Conservation (phyloP, 1,284 basidiomycete species). For the Tranzscheliella williamsii region DNA sequence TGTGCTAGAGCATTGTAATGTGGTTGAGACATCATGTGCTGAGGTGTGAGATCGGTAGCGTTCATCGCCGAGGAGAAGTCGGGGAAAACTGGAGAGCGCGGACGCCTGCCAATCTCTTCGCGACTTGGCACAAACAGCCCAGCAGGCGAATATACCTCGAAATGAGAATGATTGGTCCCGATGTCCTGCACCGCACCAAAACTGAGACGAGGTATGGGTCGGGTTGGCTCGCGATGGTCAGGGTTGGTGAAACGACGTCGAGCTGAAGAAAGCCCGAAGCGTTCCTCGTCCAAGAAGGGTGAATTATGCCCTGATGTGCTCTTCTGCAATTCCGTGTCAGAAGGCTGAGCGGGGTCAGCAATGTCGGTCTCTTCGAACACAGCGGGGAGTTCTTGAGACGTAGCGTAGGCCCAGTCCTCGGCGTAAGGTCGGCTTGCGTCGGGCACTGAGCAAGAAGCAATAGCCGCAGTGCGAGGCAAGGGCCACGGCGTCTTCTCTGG, state of each 20-base stretch:
- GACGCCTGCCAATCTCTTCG: constrained; percentile 13
- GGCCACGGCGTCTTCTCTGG: no score
- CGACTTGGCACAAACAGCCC: neutral
- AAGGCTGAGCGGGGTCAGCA: neutral
- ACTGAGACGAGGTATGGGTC: neutral
- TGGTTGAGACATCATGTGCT: constrained; percentile 13
- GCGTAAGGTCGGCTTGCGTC: no score
- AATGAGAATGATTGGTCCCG: neutral
- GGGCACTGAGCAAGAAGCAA: no score
- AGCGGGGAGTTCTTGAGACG: no score
- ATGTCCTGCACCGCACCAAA: neutral
- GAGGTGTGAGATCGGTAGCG: constrained; percentile 6
- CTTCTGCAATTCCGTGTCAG: neutral
- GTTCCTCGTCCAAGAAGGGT: neutral
- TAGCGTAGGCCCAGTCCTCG: no score
- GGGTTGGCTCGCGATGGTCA: neutral
- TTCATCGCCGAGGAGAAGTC: constrained; percentile 15
- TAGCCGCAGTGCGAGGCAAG: no score
- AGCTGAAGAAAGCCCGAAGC: neutral
- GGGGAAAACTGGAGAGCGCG: constrained; percentile 23
- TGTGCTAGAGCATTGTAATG: no score
- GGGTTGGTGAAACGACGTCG: neutral
- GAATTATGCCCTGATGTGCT: neutral
- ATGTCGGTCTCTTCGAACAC: neutral
- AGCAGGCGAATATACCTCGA: neutral